phyloP scores from a whole-genome alignment of 352 stramenopile species.

The Phytophthora sansomeana region DNA sequence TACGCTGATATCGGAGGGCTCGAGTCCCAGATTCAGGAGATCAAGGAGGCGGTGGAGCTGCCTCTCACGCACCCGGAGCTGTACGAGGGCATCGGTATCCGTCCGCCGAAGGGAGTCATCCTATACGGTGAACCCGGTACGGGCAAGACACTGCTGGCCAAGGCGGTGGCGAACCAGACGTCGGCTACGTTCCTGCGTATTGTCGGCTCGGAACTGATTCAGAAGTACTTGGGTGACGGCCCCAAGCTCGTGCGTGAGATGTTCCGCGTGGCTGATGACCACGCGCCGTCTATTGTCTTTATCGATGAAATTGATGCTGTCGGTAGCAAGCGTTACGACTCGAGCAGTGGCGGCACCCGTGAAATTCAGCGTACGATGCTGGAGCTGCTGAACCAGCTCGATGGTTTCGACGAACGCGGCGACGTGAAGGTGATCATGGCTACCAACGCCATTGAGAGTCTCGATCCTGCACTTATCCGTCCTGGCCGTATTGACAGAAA shows the following conservation, averaged over 20 bases:
- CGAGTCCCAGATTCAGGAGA: constrained; percentile 97
- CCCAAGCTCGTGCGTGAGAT: constrained; percentile 99
- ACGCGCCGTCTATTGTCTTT: constrained; percentile 99
- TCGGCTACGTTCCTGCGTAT: constrained; percentile 99
- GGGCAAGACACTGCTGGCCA: constrained; percentile 99
- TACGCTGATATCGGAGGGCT: constrained; percentile 99
- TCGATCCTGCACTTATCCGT: constrained; percentile 99
- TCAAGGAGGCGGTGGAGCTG: constrained; percentile 96
- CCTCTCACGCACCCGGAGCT: constrained; percentile 99
- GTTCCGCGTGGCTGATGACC: constrained; percentile 98
- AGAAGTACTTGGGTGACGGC: constrained; percentile 99
- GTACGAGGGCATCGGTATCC: constrained; percentile 99
- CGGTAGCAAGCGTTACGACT: constrained; percentile 99
- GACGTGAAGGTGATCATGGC: constrained; percentile 99
- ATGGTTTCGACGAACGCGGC: constrained; percentile 99
- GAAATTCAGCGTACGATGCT: constrained; percentile 99
- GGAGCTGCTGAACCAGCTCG: constrained; percentile 99
- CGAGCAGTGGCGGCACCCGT: constrained; percentile 95
- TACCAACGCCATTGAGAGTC: constrained; percentile 99
- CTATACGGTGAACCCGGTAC: constrained; percentile 99
- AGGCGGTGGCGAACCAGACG: constrained; percentile 99
- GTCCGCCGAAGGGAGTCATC: constrained; percentile 99
- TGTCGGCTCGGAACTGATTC: constrained; percentile 99
- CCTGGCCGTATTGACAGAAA: constrained; percentile 99
- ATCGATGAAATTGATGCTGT: constrained; percentile 99